phyloP scores from a whole-genome alignment of 805 yeast genomes.

The Candida patagonica region DNA sequence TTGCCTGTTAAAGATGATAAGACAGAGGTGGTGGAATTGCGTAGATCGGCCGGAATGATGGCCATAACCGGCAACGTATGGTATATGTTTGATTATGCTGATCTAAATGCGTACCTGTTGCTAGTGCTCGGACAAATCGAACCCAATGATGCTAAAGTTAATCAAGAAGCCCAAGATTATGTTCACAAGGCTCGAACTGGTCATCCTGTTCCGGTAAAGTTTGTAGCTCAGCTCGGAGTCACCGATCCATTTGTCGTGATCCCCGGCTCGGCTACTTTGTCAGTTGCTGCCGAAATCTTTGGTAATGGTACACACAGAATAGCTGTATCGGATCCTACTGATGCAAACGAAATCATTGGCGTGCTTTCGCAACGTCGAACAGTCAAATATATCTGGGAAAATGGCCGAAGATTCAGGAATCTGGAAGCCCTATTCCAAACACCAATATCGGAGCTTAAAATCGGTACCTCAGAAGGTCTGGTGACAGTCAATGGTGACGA shows the following conservation, averaged over 20 bases:
- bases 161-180: slow-evolving; percentile 24
- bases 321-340: slow-evolving; percentile 55
- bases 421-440: slow-evolving; percentile 67
- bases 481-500: slow-evolving; percentile 82
- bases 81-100: slow-evolving; percentile 84
- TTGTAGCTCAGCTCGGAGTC: slow-evolving; percentile 74
- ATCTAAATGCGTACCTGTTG: slow-evolving; percentile 76
- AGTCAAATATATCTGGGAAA: slow-evolving; percentile 81
- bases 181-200: slow-evolving; percentile 68
- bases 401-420: slow-evolving; percentile 75
- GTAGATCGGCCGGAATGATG: background rate
- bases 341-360: slow-evolving; percentile 57
- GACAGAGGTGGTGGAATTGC: slow-evolving; percentile 5
- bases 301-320: slow-evolving; percentile 96
- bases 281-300: slow-evolving; percentile 70
- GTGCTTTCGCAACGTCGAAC: slow-evolving; percentile 85
- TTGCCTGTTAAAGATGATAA: slow-evolving; percentile 51
- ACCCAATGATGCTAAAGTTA: slow-evolving; percentile 15
- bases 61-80: slow-evolving; percentile 5
- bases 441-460: slow-evolving; percentile 59
- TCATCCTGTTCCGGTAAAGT: slow-evolving; percentile 83
- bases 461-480: slow-evolving; percentile 56
- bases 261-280: slow-evolving; percentile 49
- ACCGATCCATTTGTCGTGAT: slow-evolving; percentile 83
- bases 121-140: slow-evolving; percentile 69